Percentiles rank a stretch among this genome's conserved stretches.
Evolutionary conservation across 129 eudicot species (phyloP).

Genomic region (Pittosporum tobira): DNA sequence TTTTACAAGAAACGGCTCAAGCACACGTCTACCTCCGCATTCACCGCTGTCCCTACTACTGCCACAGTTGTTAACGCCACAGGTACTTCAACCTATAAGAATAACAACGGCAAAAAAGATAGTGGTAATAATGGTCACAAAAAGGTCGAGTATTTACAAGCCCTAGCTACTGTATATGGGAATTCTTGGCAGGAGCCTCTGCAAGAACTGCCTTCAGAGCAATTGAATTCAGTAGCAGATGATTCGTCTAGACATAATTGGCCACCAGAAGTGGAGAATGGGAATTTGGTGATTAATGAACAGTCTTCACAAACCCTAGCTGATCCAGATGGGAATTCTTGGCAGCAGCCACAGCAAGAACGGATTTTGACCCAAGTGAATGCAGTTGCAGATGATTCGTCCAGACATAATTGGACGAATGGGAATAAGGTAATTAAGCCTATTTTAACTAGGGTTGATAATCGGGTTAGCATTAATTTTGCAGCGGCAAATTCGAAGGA

Average conservation of each 20-base stretch:
- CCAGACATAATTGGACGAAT: slow-evolving; percentile 13
- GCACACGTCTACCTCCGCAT: background rate
- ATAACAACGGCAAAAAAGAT: background rate
- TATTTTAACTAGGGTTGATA: slow-evolving; percentile 40
- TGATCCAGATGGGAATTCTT: slow-evolving; percentile 19
- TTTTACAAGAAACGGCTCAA: slow-evolving; percentile 19
- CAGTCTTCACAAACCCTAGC: slow-evolving; percentile 26
- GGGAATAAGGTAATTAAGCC: slow-evolving; percentile 30
- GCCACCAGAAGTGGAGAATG: no score
- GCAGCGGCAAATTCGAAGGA: slow-evolving; percentile 25
- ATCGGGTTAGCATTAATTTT: slow-evolving; percentile 48
- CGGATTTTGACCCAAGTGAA: background rate
- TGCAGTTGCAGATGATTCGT: background rate
- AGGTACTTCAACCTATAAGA: no score
- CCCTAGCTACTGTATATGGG: no score
- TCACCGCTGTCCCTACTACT: slow-evolving; percentile 6
- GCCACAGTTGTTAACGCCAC: slow-evolving; percentile 1
- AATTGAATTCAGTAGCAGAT: no score
- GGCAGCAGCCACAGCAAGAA: background rate
- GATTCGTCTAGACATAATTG: no score
- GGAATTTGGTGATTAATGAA: no score
- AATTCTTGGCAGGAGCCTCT: no score
- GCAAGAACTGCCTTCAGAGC: no score
- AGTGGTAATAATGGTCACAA: background rate
- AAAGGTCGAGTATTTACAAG: no score